Conservation (phyloP, 2,329 filamentous ascomycete species). For the Chrysoporthe austroafricana region DNA sequence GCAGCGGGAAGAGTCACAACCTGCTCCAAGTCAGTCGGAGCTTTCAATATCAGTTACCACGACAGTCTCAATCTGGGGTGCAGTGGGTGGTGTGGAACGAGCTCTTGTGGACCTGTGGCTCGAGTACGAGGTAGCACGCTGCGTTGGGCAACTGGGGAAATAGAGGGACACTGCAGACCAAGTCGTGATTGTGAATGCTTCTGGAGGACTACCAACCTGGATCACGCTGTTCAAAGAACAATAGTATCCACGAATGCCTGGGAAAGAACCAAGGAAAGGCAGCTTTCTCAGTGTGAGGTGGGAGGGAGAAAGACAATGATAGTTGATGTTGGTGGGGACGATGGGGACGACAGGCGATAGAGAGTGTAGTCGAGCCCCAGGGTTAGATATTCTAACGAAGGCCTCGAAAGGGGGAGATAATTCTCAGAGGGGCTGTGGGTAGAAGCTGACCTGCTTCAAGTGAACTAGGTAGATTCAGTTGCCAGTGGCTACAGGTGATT, state of each 20-base stretch:
- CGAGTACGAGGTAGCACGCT: not conserved
- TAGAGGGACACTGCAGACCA: not conserved
- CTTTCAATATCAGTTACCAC: not conserved
- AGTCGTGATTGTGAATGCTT: not conserved
- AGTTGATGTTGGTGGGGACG: not conserved
- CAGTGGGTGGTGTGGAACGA: not conserved
- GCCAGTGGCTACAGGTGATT: slow-evolving; percentile 5
- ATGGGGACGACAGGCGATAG: not conserved
- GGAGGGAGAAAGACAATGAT: not conserved
- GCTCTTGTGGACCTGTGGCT: too few species aligned
- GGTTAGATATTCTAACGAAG: not conserved
- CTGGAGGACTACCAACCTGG: not conserved
- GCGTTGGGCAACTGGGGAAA: not conserved
- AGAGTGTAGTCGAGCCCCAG: not conserved
- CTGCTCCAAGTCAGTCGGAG: not conserved
- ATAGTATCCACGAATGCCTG: not conserved
- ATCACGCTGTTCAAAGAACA: not conserved
- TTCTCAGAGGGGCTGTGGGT: not conserved
- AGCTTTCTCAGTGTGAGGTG: not conserved
- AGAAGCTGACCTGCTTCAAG: not conserved
- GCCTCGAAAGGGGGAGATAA: not conserved
- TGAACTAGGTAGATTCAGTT: not conserved
- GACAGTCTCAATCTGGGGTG: not conserved
- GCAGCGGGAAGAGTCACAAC: not conserved
- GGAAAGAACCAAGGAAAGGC: not conserved